These are phyloP conservation scores for Colletotrichum costaricense DNA, from an alignment of 2,329 filamentous ascomycete genomes.

Conservation along the genomic window DNA sequence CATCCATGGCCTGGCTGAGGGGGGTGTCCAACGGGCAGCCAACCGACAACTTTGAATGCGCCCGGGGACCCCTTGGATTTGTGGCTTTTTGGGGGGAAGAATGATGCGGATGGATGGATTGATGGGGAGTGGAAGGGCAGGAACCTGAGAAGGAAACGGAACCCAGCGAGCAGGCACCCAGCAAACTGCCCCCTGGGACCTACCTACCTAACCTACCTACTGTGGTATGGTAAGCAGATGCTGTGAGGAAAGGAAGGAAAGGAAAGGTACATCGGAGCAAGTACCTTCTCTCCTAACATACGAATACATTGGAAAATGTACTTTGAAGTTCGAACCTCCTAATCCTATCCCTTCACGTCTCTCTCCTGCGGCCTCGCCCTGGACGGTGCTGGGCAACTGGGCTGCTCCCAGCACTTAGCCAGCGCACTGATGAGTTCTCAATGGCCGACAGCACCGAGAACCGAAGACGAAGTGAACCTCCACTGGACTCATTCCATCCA, in stretches of 20 bases:
- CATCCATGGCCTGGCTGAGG: neutral
- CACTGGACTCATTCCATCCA: neutral
- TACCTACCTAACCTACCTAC: too few species aligned
- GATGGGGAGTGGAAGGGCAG: neutral
- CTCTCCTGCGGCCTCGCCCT: neutral
- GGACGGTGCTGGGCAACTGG: neutral
- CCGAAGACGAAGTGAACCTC: neutral
- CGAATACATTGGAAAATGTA: neutral
- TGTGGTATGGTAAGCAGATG: too few species aligned
- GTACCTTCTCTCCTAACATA: neutral
- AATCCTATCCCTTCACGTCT: neutral
- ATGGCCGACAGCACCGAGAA: slow-evolving; percentile 15
- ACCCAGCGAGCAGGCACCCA: slow-evolving; percentile 12
- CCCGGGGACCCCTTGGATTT: slow-evolving; percentile 1
- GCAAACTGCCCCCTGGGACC: neutral
- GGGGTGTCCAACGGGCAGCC: slow-evolving; percentile 10
- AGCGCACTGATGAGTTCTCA: slow-evolving; percentile 22
- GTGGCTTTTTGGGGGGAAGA: slow-evolving; percentile 10
- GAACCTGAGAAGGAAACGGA: slow-evolving; percentile 1
- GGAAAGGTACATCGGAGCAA: neutral
- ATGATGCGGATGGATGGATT: slow-evolving; percentile 1
- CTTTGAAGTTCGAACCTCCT: neutral
- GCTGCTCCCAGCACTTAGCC: slow-evolving; percentile 6
- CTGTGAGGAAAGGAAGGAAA: too few species aligned
- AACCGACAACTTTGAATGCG: slow-evolving; percentile 23